phyloP scores from a whole-genome alignment of 2,329 filamentous ascomycete species.

The Phialophora macrospora region DNA sequence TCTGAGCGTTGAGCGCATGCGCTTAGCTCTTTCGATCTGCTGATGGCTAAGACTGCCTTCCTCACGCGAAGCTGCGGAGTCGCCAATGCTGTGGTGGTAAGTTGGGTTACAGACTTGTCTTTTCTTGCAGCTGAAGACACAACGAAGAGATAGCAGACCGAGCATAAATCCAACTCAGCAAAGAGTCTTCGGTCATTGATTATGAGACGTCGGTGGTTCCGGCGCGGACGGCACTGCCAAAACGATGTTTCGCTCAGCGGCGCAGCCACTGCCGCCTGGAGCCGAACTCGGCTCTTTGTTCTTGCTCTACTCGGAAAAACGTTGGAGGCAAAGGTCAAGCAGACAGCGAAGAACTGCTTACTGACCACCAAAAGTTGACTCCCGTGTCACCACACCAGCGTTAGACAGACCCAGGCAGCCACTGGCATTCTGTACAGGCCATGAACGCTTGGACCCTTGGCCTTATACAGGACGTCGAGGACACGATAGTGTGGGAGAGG shows the following conservation, averaged over 20 bases:
- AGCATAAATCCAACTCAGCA: not conserved
- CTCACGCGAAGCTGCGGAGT: not conserved
- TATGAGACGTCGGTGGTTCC: conserved; percentile 13
- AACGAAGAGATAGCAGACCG: not conserved
- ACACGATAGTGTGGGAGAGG: not conserved
- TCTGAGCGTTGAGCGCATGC: not conserved
- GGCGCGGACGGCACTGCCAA: conserved; percentile 14
- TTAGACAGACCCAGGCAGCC: not conserved
- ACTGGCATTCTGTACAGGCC: not conserved
- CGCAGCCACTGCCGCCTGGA: not conserved
- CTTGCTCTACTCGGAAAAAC: not conserved
- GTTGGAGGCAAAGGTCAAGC: not conserved
- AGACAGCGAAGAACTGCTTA: not conserved
- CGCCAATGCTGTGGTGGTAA: not conserved
- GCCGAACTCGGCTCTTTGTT: conserved; percentile 16
- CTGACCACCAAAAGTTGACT: not conserved
- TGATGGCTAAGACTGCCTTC: not conserved
- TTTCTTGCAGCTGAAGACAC: not conserved
- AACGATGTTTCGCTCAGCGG: conserved; percentile 9
- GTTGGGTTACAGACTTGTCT: not conserved
- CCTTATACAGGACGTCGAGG: not conserved
- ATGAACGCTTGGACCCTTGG: not conserved
- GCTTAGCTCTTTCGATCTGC: not conserved
- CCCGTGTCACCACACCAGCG: not conserved
- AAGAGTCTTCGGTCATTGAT: conserved; percentile 12